Evolutionary conservation across 1,284 basidiomycete species (phyloP), one percentile per base, ranked within the genome.

Genomic region (Malassezia sympodialis): DNA sequence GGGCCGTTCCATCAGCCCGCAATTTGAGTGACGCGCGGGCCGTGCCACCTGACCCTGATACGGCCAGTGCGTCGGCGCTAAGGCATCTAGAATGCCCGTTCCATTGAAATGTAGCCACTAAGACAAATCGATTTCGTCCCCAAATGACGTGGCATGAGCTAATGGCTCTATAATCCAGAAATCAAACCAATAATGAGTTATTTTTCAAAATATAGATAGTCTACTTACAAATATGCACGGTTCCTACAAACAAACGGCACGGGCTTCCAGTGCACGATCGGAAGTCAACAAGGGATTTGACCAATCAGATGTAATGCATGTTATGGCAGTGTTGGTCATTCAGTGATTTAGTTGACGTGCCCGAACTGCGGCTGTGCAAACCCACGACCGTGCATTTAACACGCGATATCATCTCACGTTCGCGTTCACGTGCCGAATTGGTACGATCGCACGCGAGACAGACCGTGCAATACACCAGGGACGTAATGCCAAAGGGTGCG

Each of bases 1-100:
- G 24, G 24, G 24, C 5, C 8, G 14, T 3, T 2, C 21, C 30
- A 24, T 23, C 32, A 21, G 34, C 46, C 23, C 46, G 32, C 32
- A 37, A 49, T 56, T 56, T 56, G 53, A 50, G 40, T 45, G 15
- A 21, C 17, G 19, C 31, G 31, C 53, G 49, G 48, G 35, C 49
- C 53, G 39, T 32, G 32, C 32, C 37, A 39, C 23, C 37, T 39
- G 19, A 21, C 21, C 48, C n/a, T 14, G 21, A 41, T 50, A 42
- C 49, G 53, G 53, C 48, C 35, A 32, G 12, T 52, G n/a, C 17
- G 21, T 17, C 30, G 37, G 37, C 37, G 37, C 19, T 39, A 19
- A 39, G 37, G 37, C 37, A 39, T 39, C n/a, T 21, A 28, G 19
- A 45, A 52, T 52, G 43, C 28, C 50, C 50, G 37, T 19, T 39